Percentiles rank a stretch among this genome's conserved stretches.
Conservation (phyloP, 495 filamentous ascomycete genomes). For the Lasiosphaeriaceae sp. region DNA sequence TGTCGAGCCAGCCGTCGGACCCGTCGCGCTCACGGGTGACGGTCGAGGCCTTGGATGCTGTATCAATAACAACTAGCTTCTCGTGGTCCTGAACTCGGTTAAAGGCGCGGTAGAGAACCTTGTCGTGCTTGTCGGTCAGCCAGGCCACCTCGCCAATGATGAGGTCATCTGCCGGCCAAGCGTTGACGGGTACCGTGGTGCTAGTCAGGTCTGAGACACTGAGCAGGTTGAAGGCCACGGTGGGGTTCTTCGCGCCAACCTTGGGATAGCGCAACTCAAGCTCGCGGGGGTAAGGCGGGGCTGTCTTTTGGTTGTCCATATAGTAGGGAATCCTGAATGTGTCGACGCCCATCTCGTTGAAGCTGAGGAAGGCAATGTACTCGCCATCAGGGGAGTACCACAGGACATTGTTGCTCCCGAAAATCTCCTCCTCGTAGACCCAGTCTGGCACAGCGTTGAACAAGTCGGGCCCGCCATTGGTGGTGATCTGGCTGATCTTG, state of each 20-base stretch:
- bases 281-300: constrained; percentile 49
- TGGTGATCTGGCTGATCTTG: constrained; percentile 45
- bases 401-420: constrained; percentile 42
- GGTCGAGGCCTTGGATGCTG: constrained; percentile 27
- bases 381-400: constrained; percentile 59
- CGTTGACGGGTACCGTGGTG: constrained; percentile 33
- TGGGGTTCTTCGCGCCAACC: constrained; percentile 55
- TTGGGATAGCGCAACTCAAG: constrained; percentile 55
- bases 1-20: constrained; percentile 55
- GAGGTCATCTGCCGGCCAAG: constrained; percentile 46
- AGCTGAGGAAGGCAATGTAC: constrained; percentile 52
- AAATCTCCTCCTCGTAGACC: constrained; percentile 62
- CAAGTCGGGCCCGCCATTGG: constrained; percentile 49
- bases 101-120: constrained; percentile 50
- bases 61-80: constrained; percentile 49
- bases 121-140: constrained; percentile 49
- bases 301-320: constrained; percentile 43
- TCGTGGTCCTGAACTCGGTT: constrained; percentile 56
- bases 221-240: constrained; percentile 47
- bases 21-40: constrained; percentile 50
- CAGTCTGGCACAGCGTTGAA: constrained; percentile 60
- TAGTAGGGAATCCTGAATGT: constrained; percentile 57
- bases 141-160: constrained; percentile 56
- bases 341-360: constrained; percentile 56
- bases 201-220: constrained; percentile 32